Evolutionary conservation across 2,329 filamentous ascomycete species (phyloP), one percentile per base, ranked within the genome.

Genomic region (Alternaria angustiovoidea): DNA sequence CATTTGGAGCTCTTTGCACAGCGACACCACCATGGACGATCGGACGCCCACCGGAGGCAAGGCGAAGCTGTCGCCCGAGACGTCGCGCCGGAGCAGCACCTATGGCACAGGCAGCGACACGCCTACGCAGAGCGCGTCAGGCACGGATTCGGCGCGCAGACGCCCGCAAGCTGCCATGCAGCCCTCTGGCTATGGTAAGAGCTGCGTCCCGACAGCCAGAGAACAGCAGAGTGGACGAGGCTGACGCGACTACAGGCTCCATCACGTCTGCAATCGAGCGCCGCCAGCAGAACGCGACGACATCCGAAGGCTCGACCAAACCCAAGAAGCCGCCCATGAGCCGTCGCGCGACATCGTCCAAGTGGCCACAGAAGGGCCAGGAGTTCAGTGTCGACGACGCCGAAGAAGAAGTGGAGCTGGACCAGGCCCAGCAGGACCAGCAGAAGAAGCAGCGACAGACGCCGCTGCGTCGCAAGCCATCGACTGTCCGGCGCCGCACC

Each of bases 341-440:
- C 59, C 89, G 92, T 68, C 89, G 93, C 62, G 84, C 89, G 59
- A 94, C 92, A 1, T 93, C 92, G 24, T 91, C 81, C 52, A 84
- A 88, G 71, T 88, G 88, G 41, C 93, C 93, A 3, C 88, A 94
- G 75, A 90, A 92, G 54, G 92, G 94, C 30, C 91, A 91, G 63
- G 85, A 94, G 61, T 98, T 96, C 80, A 97, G 94, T 0, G 92
- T 92, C 48, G 94, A 98, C 75, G 94, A 98, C 76, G 93, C 93
- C 73, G 83, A 89, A 24, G 85, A 88, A 65, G 94, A 97, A 78
- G 88, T 97, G 20, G 89, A 92, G 73, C 87, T 87, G 63, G 91
- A 93, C 71, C 80, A 85, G 54, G 81, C 77, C 41, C 73, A 63
- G 80, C 76, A 65, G 57, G 71, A 69, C 56, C 66, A 64, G 57